Base-by-base conservation (phyloP, 2,329 filamentous ascomycete species). In the Capronia coronata region DNA sequence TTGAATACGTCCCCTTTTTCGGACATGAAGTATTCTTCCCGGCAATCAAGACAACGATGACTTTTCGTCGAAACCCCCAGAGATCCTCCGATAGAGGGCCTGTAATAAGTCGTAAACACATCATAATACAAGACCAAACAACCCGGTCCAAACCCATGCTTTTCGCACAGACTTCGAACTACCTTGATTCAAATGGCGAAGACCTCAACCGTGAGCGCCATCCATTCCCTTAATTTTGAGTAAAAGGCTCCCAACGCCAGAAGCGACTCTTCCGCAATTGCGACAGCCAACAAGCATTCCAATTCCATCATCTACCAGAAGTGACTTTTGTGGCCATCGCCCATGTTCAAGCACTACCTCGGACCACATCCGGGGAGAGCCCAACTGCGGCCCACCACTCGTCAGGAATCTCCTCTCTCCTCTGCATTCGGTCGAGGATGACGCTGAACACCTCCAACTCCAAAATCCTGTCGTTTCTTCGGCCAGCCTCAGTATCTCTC, bases 321-420 rank as follows among this genome's bases (percentile, higher is more conserved):
- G 7, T 38, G 35, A 7, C 5, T 13, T 38, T 38, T 38, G 35
- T 19, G 16, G 35, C 8, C 13, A 37, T 6, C 16, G 34, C 34
- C 18, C 34, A 48, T 27, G 25, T 5, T 52, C 32, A 52, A 11
- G 49, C 32, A 22, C 27, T 45, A 13, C 49, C 53, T 43, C 54
- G 39, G 10, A 56, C 82, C 56, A 56, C 48, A 39, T 56, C 54
- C 9, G 54, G 48, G n/a, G 54, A 56, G 23, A 87, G 74, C 35
- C 84, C 84, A 51, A 76, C 82, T 61, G 79, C 77, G 51, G 79
- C 79, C 87, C 87, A 94, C 81, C 84, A 90, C 56, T 87, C 82
- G 54, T 93, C 86, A 0, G 86, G 84, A 46, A 93, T 84, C 59
- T 90, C 85, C 62, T 87, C 78, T 19, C 86, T 74, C 14, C 78